These are phyloP conservation scores for Aspergillus pseudoviridinutans DNA, from an alignment of 2,329 filamentous ascomycete species.

Conservation along the genomic window DNA sequence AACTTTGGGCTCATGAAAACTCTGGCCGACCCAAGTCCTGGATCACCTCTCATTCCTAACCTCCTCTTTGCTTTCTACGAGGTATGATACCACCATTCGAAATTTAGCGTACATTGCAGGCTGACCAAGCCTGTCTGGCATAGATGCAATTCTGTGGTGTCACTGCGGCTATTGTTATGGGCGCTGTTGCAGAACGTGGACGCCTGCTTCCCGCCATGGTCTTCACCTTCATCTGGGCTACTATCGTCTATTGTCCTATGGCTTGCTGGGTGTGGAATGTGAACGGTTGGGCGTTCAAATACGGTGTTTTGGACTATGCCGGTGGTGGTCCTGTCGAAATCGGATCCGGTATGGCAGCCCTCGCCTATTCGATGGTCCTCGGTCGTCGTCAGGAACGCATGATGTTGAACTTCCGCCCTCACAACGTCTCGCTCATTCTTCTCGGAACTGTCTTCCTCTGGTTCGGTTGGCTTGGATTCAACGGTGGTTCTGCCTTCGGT, in stretches of 20 bases:
- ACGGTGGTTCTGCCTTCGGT: constrained; percentile 90
- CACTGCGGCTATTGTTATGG: constrained; percentile 85
- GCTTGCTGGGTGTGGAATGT: constrained; percentile 96
- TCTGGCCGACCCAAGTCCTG: constrained; percentile 77
- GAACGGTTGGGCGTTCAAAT: constrained; percentile 88
- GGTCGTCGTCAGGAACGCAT: constrained; percentile 97
- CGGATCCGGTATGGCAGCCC: constrained; percentile 82
- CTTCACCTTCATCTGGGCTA: constrained; percentile 95
- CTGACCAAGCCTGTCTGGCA: neutral
- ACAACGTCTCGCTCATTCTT: constrained; percentile 97
- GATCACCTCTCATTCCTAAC: constrained; percentile 81
- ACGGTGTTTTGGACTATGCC: constrained; percentile 93
- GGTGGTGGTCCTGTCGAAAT: constrained; percentile 98
- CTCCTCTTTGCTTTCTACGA: constrained; percentile 93
- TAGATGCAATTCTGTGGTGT: constrained; percentile 97
- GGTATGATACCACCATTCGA: constrained; percentile 44
- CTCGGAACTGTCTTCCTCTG: constrained; percentile 93
- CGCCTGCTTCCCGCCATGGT: constrained; percentile 91
- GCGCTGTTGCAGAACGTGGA: constrained; percentile 89
- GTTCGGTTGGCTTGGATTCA: constrained; percentile 99
- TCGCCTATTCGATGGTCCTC: constrained; percentile 94
- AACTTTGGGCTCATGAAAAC: constrained; percentile 88
- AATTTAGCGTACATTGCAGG: neutral
- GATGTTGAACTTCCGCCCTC: constrained; percentile 99
- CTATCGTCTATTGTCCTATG: constrained; percentile 93